phyloP scores from a whole-genome alignment of 768 basidiomycete species.

The Botryobasidium botryosum region DNA sequence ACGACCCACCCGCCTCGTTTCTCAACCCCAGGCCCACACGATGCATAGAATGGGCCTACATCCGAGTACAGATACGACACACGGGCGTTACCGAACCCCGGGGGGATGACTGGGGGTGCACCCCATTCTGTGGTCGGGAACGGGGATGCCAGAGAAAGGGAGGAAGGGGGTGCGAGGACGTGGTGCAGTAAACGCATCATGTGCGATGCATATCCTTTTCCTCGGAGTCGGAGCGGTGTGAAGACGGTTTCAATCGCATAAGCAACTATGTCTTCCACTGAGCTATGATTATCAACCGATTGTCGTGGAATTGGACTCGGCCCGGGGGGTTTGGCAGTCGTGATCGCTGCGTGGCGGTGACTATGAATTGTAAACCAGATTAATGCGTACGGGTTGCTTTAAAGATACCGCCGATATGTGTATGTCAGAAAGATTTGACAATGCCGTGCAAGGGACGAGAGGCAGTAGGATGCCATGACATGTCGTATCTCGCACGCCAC shows the following conservation, averaged over 20 bases:
- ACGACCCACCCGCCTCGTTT: conserved; percentile 30
- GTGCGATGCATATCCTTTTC: conserved; percentile 29
- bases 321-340: too few species aligned
- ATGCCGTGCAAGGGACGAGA: too few species aligned
- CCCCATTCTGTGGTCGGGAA: conserved; percentile 29
- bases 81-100: conserved; percentile 23
- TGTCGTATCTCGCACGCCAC: conserved; percentile 4
- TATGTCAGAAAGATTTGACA: conserved; percentile 19
- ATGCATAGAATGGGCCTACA: conserved; percentile 32
- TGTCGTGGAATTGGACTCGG: too few species aligned
- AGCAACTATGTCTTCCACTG: not conserved
- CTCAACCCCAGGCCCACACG: conserved; percentile 24
- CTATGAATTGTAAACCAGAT: too few species aligned
- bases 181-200: conserved; percentile 52
- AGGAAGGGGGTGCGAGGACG: conserved; percentile 25
- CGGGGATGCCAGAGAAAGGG: conserved; percentile 19
- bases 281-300: too few species aligned
- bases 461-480: too few species aligned
- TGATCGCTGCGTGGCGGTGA: too few species aligned
- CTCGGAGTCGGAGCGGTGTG: not conserved
- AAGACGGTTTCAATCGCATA: conserved; percentile 1
- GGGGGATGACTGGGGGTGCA: conserved; percentile 23
- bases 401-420: conserved; percentile 31
- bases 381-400: too few species aligned
- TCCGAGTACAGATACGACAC: conserved; percentile 41